Evolutionary conservation across 176 grass and related monocot species (phyloP), one percentile per base, ranked within the genome.

Genomic region (Oryza glumipatula): DNA sequence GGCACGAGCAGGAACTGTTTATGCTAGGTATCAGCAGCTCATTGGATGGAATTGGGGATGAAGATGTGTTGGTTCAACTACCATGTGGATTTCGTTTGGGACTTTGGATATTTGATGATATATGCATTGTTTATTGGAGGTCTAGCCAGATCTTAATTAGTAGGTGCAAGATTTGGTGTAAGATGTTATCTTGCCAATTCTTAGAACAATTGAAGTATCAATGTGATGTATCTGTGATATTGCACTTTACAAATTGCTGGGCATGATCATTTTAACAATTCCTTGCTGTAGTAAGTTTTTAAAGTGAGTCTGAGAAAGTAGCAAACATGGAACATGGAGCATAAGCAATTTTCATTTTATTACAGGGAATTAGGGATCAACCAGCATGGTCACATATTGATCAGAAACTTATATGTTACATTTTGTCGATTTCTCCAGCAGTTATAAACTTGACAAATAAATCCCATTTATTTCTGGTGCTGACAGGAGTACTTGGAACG

Each of bases 401-500:
- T 8, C 14, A 3, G 21, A 9, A 44, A 33, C 6, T 74, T 65
- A 38, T 30, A 2, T 43, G 30, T 43, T 49, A 60, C 10, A 28
- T 45, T 51, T 0, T 6, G 76, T 78, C 7, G 4, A 75, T 68
- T 69, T 83, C 69, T 88, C 1, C 22, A 11, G 47, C 19, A 84
- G 63, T 23, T 71, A 35, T 85, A 36, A 47, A 32, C 49, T 11
- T 19, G 17, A 61, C 23, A 56, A 19, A 84, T 84, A 33, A 76
- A 79, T 77, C 24, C 14, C 15, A 5, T 49, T 67, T 83, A 74
- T 13, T 72, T 88, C 73, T 74, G 58, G 14, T 81, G 38, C 24
- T 74, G 8, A 30, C 67, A 98, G 95, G 95, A 78, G 83, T 98
- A 79, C 47, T 98, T 52, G 92, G 90, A 66, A 76, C 74, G 1